Base-by-base conservation (phyloP, 2,329 filamentous ascomycete genomes). In the Aspergillus hiratsukae region DNA sequence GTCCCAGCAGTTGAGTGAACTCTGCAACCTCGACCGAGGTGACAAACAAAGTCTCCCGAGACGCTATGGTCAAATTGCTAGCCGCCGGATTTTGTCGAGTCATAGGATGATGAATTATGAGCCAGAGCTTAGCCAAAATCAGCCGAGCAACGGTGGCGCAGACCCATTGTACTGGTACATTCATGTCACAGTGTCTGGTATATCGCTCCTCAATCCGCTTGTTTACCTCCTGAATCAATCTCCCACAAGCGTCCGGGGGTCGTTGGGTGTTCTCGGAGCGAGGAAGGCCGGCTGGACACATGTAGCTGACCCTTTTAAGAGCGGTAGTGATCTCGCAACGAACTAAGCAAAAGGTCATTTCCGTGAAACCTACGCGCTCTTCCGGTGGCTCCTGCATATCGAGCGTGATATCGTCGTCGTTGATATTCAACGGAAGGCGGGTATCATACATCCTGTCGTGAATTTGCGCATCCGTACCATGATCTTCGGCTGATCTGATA, bases 21-120 rank as follows among this genome's bases (percentile, higher is more conserved):
- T 92, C 89, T 49, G 91, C 81, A 27, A 91, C 85, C 65, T 92
- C 88, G 27, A 92, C 81, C 2, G 87, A 86, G 0, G 87, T 88
- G 25, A 87, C 75, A 68, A 91, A 89, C 1, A 92, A 78, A 56
- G 85, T 85, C 59, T 90, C 83, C 55, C 85, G 83, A 8, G 84
- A 83, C 49, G 86, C 85, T 51, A 83, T 79, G 0, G 84, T 81
- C 7, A 88, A 76, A 27, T 78, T 79, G 8, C 43, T 17, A 7
- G 78, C 72, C n/a, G 79, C 80, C 27, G 84, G 61, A 40, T 70
- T 81, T 35, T 81, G 80, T 52, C 85, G 82, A 31, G 88, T 84
- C 65, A 87, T 81, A 0, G 89, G 88, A 63, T 93, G 86, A 65
- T 93, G 89, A 2, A 90, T 81, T 58, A 91, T 81, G 37, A 94